Base-by-base conservation (phyloP, 1,139 yeast genomes). In the Diutina catenulata region DNA sequence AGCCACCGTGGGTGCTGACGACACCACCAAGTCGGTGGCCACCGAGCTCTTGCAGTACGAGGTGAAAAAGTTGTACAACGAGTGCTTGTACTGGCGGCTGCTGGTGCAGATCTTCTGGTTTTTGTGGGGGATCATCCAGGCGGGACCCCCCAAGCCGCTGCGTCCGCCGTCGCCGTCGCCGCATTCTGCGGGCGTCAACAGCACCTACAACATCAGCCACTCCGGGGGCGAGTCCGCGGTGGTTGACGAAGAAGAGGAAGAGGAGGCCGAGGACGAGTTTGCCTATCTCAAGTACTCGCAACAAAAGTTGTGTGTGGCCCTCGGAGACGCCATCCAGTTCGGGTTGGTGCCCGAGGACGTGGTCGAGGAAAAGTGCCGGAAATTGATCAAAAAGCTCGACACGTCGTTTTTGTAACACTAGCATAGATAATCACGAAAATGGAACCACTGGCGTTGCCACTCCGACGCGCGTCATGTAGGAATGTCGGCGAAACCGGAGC, bases 61-160 rank as follows among this genome's bases (percentile, higher is more conserved):
- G 45, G 78, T 80, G 25, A 70, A 67, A 39, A 57, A 64, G 36
- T 54, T 86, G 33, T 74, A 73, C 51, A 75, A 79, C 47, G 83
- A 83, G 45, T 70, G 79, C 32, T 60, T 76, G 7, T 66, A 68
- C 40, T 91, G 97, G 95, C 71, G 96, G 49, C 75, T 93, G 1
- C 64, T 86, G 0, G 93, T 76, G 14, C 81, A 80, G 40, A 65
- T 84, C 4, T 75, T 71, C 52, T 91, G 98, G 98, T 70, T 81
- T 21, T 54, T 87, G 21, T 91, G 98, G 98, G 97, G 95, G 0
- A 68, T 91, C 40, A 74, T 91, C 33, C 94, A 83, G 57, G 70
- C 74, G 51, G 82, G 82, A 3, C 65, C 68, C 2, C 40, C 57
- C 6, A 51, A 49, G 36, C 45, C 49, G 1, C 19, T 41, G 1